Percentiles rank a stretch among this genome's conserved stretches.
Conservation (phyloP, 345 rosid species). For the Brassica rapa region DNA sequence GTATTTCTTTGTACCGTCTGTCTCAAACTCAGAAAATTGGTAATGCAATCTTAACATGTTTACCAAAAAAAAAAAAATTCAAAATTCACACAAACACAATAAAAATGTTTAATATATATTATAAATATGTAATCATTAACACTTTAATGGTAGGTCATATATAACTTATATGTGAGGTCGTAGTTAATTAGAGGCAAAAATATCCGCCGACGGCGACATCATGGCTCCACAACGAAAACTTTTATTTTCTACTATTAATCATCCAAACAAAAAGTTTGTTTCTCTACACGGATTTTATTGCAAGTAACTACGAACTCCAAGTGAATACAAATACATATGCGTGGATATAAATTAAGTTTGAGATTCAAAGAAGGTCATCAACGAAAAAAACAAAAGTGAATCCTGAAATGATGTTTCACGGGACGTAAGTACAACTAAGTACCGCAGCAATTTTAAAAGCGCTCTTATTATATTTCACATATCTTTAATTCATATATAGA, state of each 20-base stretch:
- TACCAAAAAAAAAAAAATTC: background rate
- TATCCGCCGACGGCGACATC: constrained; percentile 21
- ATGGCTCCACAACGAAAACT: constrained; percentile 11
- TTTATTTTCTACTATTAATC: background rate
- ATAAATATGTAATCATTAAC: constrained; percentile 7
- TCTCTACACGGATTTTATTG: background rate
- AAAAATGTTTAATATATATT: background rate
- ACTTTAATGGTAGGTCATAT: constrained; percentile 24
- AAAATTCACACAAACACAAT: background rate
- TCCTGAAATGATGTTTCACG: constrained; percentile 20
- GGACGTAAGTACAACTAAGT: constrained; percentile 3
- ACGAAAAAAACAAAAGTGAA: background rate
- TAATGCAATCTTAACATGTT: no score
- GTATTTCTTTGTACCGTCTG: no score
- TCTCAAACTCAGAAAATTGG: no score
- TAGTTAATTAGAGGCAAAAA: constrained; percentile 5
- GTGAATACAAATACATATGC: constrained; percentile 4
- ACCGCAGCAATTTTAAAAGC: background rate
- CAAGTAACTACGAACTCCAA: background rate
- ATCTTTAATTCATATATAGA: background rate
- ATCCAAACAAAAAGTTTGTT: background rate
- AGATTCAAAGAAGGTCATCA: background rate
- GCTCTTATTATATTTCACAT: background rate
- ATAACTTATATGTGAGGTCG: constrained; percentile 6
- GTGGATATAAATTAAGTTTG: background rate